Evolutionary conservation across 495 filamentous ascomycete genomes (phyloP).

Genomic region (Aspergillus avenaceus): DNA sequence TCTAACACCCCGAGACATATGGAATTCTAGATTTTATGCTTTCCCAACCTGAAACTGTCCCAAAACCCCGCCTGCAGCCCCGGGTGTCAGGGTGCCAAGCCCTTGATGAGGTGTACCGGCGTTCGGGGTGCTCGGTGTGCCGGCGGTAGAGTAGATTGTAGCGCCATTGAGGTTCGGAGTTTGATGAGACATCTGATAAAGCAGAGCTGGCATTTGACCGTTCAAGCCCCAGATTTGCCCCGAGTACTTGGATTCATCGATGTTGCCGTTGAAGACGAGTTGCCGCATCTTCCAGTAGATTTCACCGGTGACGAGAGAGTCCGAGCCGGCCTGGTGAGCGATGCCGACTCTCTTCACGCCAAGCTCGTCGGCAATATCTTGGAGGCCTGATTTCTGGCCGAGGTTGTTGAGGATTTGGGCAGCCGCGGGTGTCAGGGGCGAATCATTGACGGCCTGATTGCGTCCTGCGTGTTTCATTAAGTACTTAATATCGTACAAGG

Average conservation of each 20-base stretch:
- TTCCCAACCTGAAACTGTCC: slow-evolving; percentile 41
- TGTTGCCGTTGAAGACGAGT: slow-evolving; percentile 77
- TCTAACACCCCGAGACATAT: slow-evolving; percentile 12
- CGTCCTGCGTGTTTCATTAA: slow-evolving; percentile 84
- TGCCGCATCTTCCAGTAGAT: slow-evolving; percentile 88
- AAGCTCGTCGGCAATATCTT: slow-evolving; percentile 89
- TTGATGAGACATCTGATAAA: slow-evolving; percentile 42
- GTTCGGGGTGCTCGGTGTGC: slow-evolving; percentile 70
- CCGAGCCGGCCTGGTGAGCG: slow-evolving; percentile 86
- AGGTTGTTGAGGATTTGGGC: slow-evolving; percentile 71
- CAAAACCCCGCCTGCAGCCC: slow-evolving; percentile 59
- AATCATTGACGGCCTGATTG: slow-evolving; percentile 54
- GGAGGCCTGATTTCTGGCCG: slow-evolving; percentile 80
- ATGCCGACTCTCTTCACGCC: slow-evolving; percentile 80
- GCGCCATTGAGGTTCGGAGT: slow-evolving; percentile 56
- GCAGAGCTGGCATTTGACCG: slow-evolving; percentile 48
- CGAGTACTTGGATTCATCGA: slow-evolving; percentile 67
- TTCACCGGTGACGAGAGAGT: slow-evolving; percentile 86
- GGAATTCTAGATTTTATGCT: slow-evolving; percentile 22
- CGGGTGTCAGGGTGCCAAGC: slow-evolving; percentile 58
- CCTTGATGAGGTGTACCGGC: slow-evolving; percentile 52
- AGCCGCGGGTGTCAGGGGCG: slow-evolving; percentile 57
- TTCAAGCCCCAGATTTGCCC: slow-evolving; percentile 89
- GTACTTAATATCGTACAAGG: slow-evolving; percentile 93
- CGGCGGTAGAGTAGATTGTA: slow-evolving; percentile 52